These are phyloP conservation scores for Spinacia oleracea DNA, from an alignment of 179 eudicot species.

Conservation along the genomic window DNA sequence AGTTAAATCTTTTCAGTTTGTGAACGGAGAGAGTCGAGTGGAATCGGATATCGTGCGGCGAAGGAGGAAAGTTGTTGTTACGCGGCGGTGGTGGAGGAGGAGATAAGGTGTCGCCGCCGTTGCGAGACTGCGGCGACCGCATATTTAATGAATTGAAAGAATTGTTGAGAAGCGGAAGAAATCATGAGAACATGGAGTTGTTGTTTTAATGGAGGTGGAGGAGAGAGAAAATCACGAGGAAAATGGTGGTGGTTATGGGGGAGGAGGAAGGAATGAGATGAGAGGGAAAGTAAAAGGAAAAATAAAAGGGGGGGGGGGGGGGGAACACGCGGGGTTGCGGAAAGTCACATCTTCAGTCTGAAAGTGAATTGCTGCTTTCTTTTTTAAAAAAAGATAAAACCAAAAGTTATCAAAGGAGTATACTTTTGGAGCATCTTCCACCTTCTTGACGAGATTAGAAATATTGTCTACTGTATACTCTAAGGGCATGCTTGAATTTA, in stretches of 20 bases:
- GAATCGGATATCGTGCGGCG: conserved; percentile 44
- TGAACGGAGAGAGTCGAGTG: conserved; percentile 68
- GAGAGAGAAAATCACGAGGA: conserved; percentile 3
- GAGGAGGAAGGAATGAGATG: not conserved
- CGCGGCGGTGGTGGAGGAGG: conserved; percentile 40
- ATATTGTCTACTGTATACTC: too few relatives aligned
- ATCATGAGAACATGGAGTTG: not conserved
- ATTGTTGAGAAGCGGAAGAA: not conserved
- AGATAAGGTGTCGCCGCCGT: conserved; percentile 51
- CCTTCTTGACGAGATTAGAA: too few relatives aligned
- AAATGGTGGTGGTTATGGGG: conserved; percentile 5
- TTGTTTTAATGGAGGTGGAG: not conserved
- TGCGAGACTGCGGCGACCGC: conserved; percentile 53
- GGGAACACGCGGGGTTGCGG: not conserved
- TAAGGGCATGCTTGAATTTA: too few relatives aligned
- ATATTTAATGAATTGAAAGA: conserved; percentile 14
- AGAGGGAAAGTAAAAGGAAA: not conserved
- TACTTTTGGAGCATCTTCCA: too few relatives aligned
- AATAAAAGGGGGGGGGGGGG: too few relatives aligned
- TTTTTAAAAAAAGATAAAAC: too few relatives aligned
- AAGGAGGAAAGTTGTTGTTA: conserved; percentile 28
- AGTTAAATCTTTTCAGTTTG: conserved; percentile 69
- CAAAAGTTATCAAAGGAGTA: too few relatives aligned
- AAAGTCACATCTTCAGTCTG: not conserved
- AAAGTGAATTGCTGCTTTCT: too few relatives aligned